Conservation (phyloP, 1,284 basidiomycete species). For the Hymenochaete sp. region DNA sequence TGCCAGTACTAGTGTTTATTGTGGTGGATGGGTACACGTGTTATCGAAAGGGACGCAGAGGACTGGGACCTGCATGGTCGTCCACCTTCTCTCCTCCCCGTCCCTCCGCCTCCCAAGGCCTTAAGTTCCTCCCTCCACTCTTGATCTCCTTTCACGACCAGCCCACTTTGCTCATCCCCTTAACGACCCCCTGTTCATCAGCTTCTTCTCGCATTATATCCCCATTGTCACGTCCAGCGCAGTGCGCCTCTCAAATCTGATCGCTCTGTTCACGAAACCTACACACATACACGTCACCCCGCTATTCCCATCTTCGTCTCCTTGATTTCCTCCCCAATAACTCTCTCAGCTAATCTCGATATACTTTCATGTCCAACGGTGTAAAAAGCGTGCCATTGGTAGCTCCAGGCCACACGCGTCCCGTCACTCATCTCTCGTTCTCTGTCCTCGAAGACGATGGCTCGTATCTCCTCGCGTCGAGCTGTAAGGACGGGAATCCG, state of each 20-base stretch:
- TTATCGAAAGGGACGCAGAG: no score
- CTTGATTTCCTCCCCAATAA: slow-evolving; percentile 2
- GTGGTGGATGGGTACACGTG: no score
- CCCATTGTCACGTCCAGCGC: no score
- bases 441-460: slow-evolving; percentile 77
- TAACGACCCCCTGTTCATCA: no score
- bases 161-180: no score
- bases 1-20: no score
- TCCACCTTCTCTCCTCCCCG: not conserved
- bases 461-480: slow-evolving; percentile 82
- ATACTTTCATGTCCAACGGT: slow-evolving; percentile 20
- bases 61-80: slow-evolving; percentile 1
- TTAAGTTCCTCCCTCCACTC: no score
- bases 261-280: no score
- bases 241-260: not conserved
- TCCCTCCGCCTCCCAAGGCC: no score
- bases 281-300: not conserved
- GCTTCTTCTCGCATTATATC: no score
- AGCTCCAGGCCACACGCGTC: slow-evolving; percentile 74
- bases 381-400: slow-evolving; percentile 67
- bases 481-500: slow-evolving; percentile 94
- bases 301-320: slow-evolving; percentile 10
- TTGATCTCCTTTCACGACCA: no score
- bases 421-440: slow-evolving; percentile 91
- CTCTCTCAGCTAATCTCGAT: no score